Conservation (phyloP, 75 land plant genomes). For the Pinus tabuliformis region DNA sequence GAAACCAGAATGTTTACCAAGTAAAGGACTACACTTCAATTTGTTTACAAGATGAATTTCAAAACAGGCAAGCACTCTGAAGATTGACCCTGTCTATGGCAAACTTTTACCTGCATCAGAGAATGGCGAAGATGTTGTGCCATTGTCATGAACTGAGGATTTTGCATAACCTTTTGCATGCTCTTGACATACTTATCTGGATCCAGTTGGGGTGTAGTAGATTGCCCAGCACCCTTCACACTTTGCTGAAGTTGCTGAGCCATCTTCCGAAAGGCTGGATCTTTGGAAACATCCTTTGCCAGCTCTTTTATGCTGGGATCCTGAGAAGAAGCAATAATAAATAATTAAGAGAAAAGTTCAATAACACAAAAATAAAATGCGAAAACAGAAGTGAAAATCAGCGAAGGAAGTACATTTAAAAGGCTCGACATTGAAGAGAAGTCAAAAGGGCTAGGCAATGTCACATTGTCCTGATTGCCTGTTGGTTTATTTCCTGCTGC, state of each 20-base stretch:
- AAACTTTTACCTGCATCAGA: slow-evolving; percentile 48
- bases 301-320: slow-evolving; percentile 57
- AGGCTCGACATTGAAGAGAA: neutral
- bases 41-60: neutral
- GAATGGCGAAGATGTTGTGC: slow-evolving; percentile 42
- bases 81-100: too few relatives aligned
- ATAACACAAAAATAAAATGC: neutral
- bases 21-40: neutral
- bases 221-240: slow-evolving; percentile 29
- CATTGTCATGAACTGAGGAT: slow-evolving; percentile 54
- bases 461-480: neutral
- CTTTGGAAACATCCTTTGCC: slow-evolving; percentile 56
- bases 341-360: neutral
- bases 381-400: neutral
- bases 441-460: slow-evolving; percentile 7
- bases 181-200: slow-evolving; percentile 37
- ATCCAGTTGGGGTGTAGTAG: slow-evolving; percentile 33
- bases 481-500: neutral
- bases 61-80: neutral
- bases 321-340: slow-evolving; percentile 12
- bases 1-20: neutral
- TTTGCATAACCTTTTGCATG: slow-evolving; percentile 56
- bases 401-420: slow-evolving; percentile 3
- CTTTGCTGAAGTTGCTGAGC: slow-evolving; percentile 48
- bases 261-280: slow-evolving; percentile 39